Base-by-base conservation (phyloP, 192 early-diverging fungal species). In the Podila clonocystis region DNA sequence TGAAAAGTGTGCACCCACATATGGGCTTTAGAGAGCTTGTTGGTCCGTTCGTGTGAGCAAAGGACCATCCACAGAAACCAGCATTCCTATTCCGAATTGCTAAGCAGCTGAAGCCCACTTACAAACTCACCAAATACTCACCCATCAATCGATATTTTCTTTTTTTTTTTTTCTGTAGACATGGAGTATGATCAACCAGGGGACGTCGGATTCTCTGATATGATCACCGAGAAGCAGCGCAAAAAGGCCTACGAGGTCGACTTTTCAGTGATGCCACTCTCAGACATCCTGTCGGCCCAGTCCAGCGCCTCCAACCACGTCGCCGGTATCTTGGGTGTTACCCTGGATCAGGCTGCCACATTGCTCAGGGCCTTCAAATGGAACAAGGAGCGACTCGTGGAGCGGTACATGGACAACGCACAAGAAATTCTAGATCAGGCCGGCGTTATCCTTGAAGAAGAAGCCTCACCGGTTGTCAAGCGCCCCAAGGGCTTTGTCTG, bases 341-440 rank as follows among this genome's bases (percentile, higher is more conserved):
- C 75, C 19, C 73, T 83, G 50, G 84, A 91, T 57, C 91, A 93
- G 68, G 93, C 93, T 9, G 91, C 94, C 0, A 93, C 92, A 9
- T 79, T 97, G 64, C 84, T 97, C 45, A 89, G 95, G 26, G 82
- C 88, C 68, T 95, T 92, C 83, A 82, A 86, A 75, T 96, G 95
- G 94, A 95, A 95, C 85, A 95, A 96, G 82, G 95, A 97, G 63
- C 82, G 85, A 45, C 72, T 97, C 11, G 86, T 97, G 9, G 95
- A 97, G 76, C 85, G 85, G 13, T 92, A 91, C 57, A 91, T 94
- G 87, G 95, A 94, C 70, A 84, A 89, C 65, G 82, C 91, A 2
- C 88, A 90, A 34, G 82, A 79, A 22, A 91, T 92, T n/a, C 62
- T 89, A 48, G 65, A 79, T 33, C 63, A 82, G 22, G 93, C 94